Evolutionary conservation across 176 grass and related monocot genomes (phyloP), one percentile per base, ranked within the genome.

Genomic region (Calamus simplicifolius): DNA sequence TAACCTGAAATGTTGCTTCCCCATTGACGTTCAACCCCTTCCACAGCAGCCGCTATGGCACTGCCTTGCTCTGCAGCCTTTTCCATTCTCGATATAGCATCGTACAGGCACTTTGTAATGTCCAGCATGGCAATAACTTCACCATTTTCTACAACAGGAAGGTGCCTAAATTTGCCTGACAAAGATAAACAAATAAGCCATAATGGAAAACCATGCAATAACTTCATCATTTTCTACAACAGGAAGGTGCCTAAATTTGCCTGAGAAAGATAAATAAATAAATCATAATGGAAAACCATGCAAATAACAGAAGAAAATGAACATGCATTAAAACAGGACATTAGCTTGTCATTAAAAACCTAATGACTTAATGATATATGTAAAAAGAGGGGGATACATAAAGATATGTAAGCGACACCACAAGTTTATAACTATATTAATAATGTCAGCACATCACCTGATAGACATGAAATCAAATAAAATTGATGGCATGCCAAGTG

Each of bases 111-210:
- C 73, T 85, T 98, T 56, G 93, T 87, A 61, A 98, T 92, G 76
- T 98, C 93, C 19, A 98, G 79, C 88, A 98, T 98, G 25, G 88
- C 93, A 88, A 92, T 83, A 65, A 98, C 93, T 81, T 98, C 88
- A 60, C 84, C 88, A 81, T 92, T 98, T 73, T 98, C 93, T 28
- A 98, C 93, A 50, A 98, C 93, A 19, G 88, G 93, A 73, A 98
- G 88, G 82, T 98, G 93, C 69, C 93, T 89, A 80, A 92, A 98
- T 85, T 98, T 98, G 19, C 93, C 93, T 98, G 71, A 43, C 35
- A 43, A 35, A 10, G 35, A 43, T 69, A 73, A 88, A 66, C 66
- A 80, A 52, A 10, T 53, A 63, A 54, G 18, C 63, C 58, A 67
- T 56, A 51, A 51, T 67, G 73, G 49, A 64, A 52, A n/a, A n/a